Evolutionary conservation across 805 yeast genomes (phyloP).

Genomic region (Ogataea pignaliae): DNA sequence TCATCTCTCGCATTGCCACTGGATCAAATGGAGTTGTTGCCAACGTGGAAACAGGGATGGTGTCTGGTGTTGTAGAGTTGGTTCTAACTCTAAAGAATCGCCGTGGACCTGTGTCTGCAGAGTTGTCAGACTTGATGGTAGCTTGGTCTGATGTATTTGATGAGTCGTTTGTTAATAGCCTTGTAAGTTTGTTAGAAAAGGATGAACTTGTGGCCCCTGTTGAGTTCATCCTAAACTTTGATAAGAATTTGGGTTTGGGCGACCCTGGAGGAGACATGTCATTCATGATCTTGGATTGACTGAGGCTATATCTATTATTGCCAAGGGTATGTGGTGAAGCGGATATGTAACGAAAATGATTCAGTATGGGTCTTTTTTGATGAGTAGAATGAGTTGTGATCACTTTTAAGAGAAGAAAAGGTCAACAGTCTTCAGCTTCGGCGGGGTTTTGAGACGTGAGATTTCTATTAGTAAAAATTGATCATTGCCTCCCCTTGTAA

Average conservation of each 20-base stretch:
- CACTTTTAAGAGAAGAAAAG: too few relatives aligned
- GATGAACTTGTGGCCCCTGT: conserved; percentile 1
- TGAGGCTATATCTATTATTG: too few relatives aligned
- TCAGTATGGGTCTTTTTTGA: too few relatives aligned
- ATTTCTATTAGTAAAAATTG: too few relatives aligned
- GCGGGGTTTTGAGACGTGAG: too few relatives aligned
- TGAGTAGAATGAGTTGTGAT: too few relatives aligned
- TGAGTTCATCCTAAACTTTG: conserved; percentile 15
- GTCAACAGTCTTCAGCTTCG: too few relatives aligned
- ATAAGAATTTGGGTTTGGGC: conserved; percentile 9
- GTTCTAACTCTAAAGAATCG: conserved; percentile 1
- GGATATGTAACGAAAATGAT: too few relatives aligned
- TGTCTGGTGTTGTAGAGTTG: not conserved
- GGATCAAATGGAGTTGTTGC: conserved; percentile 3
- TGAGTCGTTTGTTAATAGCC: conserved; percentile 13
- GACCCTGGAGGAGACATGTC: not conserved
- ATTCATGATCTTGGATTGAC: too few relatives aligned
- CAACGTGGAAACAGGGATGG: not conserved
- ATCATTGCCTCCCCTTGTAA: too few relatives aligned
- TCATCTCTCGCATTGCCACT: conserved; percentile 16
- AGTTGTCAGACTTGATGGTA: conserved; percentile 4
- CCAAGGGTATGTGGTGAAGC: too few relatives aligned
- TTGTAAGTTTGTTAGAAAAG: conserved; percentile 6
- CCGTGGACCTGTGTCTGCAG: not conserved
- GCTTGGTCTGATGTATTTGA: conserved; percentile 13